These are phyloP conservation scores for Lophiostoma macrostomum DNA, from an alignment of 495 filamentous ascomycete species.

Conservation along the genomic window DNA sequence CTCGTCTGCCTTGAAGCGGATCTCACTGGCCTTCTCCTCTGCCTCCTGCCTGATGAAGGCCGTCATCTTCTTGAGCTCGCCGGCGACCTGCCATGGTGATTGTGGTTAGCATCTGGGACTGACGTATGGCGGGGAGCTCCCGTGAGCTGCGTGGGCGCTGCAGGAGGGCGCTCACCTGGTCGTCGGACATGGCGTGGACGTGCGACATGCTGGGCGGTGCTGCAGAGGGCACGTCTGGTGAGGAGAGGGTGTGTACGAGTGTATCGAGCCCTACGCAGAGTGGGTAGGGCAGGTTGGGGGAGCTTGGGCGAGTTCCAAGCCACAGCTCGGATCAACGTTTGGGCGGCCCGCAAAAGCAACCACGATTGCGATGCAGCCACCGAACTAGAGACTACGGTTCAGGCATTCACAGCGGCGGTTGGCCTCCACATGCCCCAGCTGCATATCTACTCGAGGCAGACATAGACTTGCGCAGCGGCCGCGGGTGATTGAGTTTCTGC, in stretches of 20 bases:
- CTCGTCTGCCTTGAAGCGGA: constrained; percentile 95
- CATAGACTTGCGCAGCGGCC: too few species aligned
- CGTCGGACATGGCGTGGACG: constrained; percentile 90
- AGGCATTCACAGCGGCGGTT: too few species aligned
- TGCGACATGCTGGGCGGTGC: constrained; percentile 73
- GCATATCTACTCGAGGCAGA: too few species aligned
- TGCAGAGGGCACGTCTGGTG: neutral
- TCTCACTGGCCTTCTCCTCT: constrained; percentile 91
- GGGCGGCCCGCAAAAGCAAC: constrained; percentile 13
- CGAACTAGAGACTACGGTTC: too few species aligned
- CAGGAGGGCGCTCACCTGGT: constrained; percentile 64
- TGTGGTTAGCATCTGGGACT: constrained; percentile 6
- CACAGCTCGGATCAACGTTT: constrained; percentile 10
- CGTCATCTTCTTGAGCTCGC: constrained; percentile 99
- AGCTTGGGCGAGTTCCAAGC: constrained; percentile 3
- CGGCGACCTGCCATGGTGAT: constrained; percentile 62
- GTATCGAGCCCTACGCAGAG: too few species aligned
- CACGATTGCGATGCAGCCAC: too few species aligned
- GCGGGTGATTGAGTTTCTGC: too few species aligned
- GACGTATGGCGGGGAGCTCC: constrained; percentile 21
- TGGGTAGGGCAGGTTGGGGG: neutral
- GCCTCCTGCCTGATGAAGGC: constrained; percentile 99
- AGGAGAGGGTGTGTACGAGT: too few species aligned
- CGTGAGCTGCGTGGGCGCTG: constrained; percentile 11
- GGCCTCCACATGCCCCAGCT: too few species aligned